Percentiles rank a stretch among this genome's conserved stretches.
phyloP scores from a whole-genome alignment of 345 rosid genomes.

The Balakata baccata region DNA sequence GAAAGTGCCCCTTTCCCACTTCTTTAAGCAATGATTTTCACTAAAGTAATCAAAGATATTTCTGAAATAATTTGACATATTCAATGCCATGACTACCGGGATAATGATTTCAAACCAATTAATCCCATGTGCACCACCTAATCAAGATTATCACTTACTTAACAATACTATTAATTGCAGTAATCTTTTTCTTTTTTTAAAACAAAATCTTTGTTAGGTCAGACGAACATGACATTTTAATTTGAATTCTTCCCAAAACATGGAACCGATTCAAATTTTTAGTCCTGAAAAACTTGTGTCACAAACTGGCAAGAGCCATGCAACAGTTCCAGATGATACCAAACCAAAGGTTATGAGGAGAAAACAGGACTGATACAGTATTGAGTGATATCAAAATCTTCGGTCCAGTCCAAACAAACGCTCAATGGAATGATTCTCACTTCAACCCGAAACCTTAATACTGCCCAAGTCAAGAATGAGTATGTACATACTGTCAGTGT shows the following conservation, averaged over 20 bases:
- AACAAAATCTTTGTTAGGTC: neutral
- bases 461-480: too few species aligned
- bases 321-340: too few species aligned
- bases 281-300: too few species aligned
- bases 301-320: too few species aligned
- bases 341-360: too few species aligned
- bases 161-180: neutral
- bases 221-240: neutral
- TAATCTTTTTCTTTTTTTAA: neutral
- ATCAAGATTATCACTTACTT: neutral
- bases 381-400: neutral
- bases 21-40: neutral
- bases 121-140: neutral
- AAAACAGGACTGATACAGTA: neutral
- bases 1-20: neutral
- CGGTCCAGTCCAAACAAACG: too few species aligned
- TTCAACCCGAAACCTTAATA: too few species aligned
- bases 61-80: neutral
- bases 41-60: neutral
- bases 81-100: constrained; percentile 3
- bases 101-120: neutral
- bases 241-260: neutral
- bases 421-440: too few species aligned
- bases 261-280: neutral
- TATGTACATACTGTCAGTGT: too few species aligned